phyloP scores from a whole-genome alignment of 129 eudicot genomes.

The Arctium lappa region DNA sequence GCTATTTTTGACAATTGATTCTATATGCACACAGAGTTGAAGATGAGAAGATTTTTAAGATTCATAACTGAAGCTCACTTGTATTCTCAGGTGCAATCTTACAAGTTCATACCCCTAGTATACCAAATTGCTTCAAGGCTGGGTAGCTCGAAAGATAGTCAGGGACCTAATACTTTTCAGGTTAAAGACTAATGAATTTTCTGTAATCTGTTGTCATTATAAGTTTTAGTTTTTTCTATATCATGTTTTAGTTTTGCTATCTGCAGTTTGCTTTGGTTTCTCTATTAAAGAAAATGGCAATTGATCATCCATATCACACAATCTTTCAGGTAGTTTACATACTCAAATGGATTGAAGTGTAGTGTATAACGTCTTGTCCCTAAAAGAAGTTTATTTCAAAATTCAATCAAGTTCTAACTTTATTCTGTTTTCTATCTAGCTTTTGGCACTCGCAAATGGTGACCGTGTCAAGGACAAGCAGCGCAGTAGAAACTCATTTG shows the following conservation, averaged over 20 bases:
- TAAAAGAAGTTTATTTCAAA: neutral
- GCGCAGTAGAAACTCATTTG: constrained; percentile 92
- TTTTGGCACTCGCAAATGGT: constrained; percentile 91
- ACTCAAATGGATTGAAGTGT: neutral
- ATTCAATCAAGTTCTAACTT: neutral
- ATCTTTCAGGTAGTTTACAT: constrained; percentile 72
- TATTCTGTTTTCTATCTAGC: constrained; percentile 38
- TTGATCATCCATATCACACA: constrained; percentile 97
- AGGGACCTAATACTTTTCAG: constrained; percentile 83
- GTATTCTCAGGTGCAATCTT: constrained; percentile 76
- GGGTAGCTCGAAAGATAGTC: constrained; percentile 77
- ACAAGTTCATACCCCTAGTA: constrained; percentile 88
- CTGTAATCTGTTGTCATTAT: neutral
- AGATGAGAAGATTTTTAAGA: neutral
- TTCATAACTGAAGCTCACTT: constrained; percentile 1
- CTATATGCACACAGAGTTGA: neutral
- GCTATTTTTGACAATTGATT: neutral
- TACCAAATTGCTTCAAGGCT: constrained; percentile 97
- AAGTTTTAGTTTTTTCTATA: neutral
- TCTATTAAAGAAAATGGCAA: constrained; percentile 87
- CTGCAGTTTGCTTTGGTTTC: constrained; percentile 92
- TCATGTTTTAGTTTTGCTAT: neutral
- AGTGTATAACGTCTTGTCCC: constrained; percentile 6
- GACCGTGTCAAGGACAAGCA: constrained; percentile 98
- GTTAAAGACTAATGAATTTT: constrained; percentile 25